Evolutionary conservation across 805 yeast genomes (phyloP), one percentile per base, ranked within the genome.

Genomic region (Pichia deserticola): DNA sequence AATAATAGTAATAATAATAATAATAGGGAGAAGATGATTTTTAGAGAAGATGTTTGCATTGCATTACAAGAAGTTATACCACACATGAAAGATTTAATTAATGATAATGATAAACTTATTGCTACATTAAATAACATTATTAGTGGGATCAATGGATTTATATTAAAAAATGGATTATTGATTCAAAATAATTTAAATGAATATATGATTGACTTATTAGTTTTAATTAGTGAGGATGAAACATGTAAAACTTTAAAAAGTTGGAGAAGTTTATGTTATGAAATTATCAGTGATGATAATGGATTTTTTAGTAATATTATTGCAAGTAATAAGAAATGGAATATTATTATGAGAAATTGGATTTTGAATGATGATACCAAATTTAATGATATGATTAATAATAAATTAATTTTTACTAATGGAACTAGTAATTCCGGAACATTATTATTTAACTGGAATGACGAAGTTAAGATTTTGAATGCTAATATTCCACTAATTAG

Each of bases 221-320:
- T 60, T 4, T 55, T 60, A 5, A 49, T 73, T 1, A 58, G 61
- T 40, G 63, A 52, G 51, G 65, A 57, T 75, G 69, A 57, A 58
- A 64, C 54, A 38, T 64, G 60, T 44, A 60, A 56, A 60, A 73
- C 51, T 57, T 66, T 65, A 51, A 84, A 75, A 59, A 71, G 66
- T 3, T 86, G 97, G 95, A 84, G 77, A 57, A 61, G 73, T 3
- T 52, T 81, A 27, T 74, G 89, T 1, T 70, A 69, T 40, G 98
- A 92, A 44, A 64, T 79, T 0, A 74, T 87, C 49, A 72, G 76
- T 60, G 96, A 86, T 60, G 51, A 72, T 10, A 68, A 69, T 9
- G 42, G 42, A 25, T 81, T 88, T 56, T 82, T 89, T 58, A 60
- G 58, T 2, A 58, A 70, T 35, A 59, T 59, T 5, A 52, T 57